Base-by-base conservation (phyloP, 441 rosid species). In the Gossypium gossypioides region DNA sequence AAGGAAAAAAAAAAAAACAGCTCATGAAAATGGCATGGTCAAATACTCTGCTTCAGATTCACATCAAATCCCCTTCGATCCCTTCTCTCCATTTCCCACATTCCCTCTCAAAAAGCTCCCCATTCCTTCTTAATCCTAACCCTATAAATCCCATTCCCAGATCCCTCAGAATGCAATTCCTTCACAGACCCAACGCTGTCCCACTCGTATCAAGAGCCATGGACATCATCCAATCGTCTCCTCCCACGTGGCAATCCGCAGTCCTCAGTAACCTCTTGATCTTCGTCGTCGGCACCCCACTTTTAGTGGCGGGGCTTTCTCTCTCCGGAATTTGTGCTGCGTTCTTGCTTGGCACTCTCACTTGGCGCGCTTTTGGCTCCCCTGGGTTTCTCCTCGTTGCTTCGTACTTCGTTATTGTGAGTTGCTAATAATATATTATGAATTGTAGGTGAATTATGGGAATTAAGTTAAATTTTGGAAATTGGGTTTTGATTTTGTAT, bases 321-420 rank as follows among this genome's bases (percentile, higher is more conserved):
- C 62, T 81, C 18, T 77, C 90, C 1, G 98, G 98, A 27, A 90
- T 91, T 73, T 75, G 73, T 21, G 91, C 96, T 7, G 98, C 98
- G 1, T 94, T 88, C 75, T 74, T 91, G 80, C 86, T 94, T 51
- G 97, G 93, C 6, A 86, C 90, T 75, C 88, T 94, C 74, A 89
- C 94, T 64, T 94, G 99, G 99, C 88, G 97, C 22, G 97, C 97
- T 68, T 94, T 90, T 72, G 91, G 92, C 5, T 80, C 96, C 32
- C 80, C 93, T 57, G 98, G 92, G 6, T 94, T 89, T 57, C 90
- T 91, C 32, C 90, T 94, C 21, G 98, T 94, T 63, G 96, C 96
- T 73, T 68, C 87, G 60, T 91, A 90, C 79, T 94, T 91, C 80
- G 83, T 94, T 72, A 56, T 94, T 5, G 98, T 90, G 80, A 90